Evolutionary conservation across 306 rosid species (phyloP), one percentile per base, ranked within the genome.

Genomic region (Gynostemma pentaphyllum): DNA sequence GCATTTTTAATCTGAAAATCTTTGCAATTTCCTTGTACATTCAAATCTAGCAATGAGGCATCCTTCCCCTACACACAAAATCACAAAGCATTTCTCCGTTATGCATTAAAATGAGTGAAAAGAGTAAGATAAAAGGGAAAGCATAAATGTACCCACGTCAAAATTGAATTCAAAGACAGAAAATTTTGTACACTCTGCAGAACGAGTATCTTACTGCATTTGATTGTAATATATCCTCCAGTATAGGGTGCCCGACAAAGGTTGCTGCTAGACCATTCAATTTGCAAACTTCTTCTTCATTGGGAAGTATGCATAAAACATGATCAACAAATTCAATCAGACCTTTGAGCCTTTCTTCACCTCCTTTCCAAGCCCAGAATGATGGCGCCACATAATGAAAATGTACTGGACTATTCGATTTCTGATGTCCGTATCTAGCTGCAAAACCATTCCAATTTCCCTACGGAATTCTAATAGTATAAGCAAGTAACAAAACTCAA

Each of bases 321-420:
- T 86, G 94, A 73, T 92, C 96, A 32, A 84, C 96, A 82, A 86
- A 86, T 62, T 72, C 82, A 19, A 76, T 76, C 32, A 92, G 82
- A 64, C 98, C 90, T 72, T 69, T 49, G 30, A 88, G 88, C 74
- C 90, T 80, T 65, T 77, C 84, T 86, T 92, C 96, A 36, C 98
- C 98, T 49, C 98, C 94, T 79, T 86, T 92, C 98, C 96, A 92
- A 34, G 98, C 98, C 98, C 98, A 92, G 26, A 88, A 92, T 9
- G 96, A 88, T 0, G 96, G 96, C 42, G 98, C 95, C 36, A 92
- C 90, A 62, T 83, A 88, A 74, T 92, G 98, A 65, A 92, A 84
- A 70, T 82, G 98, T 34, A 62, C 76, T 19, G 90, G 96, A 42
- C 36, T 44, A 71, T 79, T 74, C 70, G 71, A 24, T 24, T 71